Percentiles rank a stretch among this genome's conserved stretches.
Conservation (phyloP, 1,139 yeast genomes). For the Pichia sp. region DNA sequence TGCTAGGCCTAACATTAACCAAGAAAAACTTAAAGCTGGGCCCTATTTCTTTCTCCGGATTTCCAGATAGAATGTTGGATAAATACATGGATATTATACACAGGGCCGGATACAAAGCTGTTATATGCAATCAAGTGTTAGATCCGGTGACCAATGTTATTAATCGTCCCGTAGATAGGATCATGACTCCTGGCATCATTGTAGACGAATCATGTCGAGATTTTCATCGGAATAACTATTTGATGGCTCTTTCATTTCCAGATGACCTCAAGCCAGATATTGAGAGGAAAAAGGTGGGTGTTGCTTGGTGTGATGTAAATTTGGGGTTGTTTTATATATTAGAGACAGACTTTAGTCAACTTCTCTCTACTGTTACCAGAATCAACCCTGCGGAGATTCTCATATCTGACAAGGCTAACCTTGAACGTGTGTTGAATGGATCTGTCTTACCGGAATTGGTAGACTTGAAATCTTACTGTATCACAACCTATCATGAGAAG, state of each 20-base stretch:
- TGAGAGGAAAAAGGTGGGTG: conserved; percentile 55
- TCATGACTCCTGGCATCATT: conserved; percentile 90
- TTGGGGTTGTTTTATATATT: conserved; percentile 75
- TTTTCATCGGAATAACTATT: conserved; percentile 63
- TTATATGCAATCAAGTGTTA: conserved; percentile 66
- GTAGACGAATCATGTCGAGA: conserved; percentile 83
- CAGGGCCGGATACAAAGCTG: conserved; percentile 64
- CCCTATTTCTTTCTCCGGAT: conserved; percentile 85
- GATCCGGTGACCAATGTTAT: conserved; percentile 39
- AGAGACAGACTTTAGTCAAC: conserved; percentile 50
- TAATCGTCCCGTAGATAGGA: conserved; percentile 68
- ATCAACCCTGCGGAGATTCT: conserved; percentile 65
- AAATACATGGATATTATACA: conserved; percentile 72
- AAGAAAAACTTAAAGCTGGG: conserved; percentile 43
- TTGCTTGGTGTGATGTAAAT: conserved; percentile 87
- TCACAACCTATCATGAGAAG: conserved; percentile 48
- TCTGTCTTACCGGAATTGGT: conserved; percentile 56
- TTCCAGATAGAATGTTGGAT: conserved; percentile 68
- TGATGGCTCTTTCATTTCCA: conserved; percentile 63
- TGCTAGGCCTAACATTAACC: conserved; percentile 61
- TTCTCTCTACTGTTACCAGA: conserved; percentile 58
- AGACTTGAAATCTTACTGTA: conserved; percentile 57
- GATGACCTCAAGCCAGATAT: conserved; percentile 38
- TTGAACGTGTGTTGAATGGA: conserved; percentile 39
- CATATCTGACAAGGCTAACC: conserved; percentile 29